A percentile compares a stretch with the other conserved stretches of the same genome.
Evolutionary conservation across 1,139 yeast species (phyloP).

Genomic region (Lodderomyces margitis): DNA sequence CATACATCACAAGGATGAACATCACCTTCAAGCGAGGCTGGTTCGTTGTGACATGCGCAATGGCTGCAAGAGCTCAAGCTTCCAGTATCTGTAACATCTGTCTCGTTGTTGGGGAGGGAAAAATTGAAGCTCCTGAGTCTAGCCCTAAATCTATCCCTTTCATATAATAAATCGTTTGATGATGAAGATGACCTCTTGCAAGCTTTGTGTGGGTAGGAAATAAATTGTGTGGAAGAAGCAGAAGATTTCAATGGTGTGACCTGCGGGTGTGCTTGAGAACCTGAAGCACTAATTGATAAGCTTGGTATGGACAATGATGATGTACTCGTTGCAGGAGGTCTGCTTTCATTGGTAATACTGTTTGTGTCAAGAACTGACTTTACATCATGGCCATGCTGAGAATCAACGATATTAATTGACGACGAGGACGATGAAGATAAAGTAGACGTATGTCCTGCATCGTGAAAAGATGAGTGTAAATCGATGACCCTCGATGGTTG

Average conservation of each 20-base stretch:
- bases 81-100: too few relatives aligned
- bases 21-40: slow-evolving; percentile 10
- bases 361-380: background rate
- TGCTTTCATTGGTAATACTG: background rate
- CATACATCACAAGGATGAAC: slow-evolving; percentile 33
- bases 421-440: background rate
- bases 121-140: slow-evolving; percentile 36
- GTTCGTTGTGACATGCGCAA: background rate
- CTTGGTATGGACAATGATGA: slow-evolving; percentile 2
- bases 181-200: slow-evolving; percentile 41
- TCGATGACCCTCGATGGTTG: background rate
- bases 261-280: background rate
- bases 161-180: slow-evolving; percentile 42
- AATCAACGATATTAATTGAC: background rate
- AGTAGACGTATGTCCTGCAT: background rate
- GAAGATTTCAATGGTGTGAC: background rate
- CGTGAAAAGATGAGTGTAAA: background rate
- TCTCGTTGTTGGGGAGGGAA: slow-evolving; percentile 4
- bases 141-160: slow-evolving; percentile 45
- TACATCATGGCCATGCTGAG: background rate
- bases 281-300: background rate
- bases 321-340: background rate
- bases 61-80: background rate
- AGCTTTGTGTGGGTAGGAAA: slow-evolving; percentile 7
- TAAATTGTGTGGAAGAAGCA: background rate